Evolutionary conservation across 1,139 yeast species (phyloP).

Genomic region (Zygosaccharomyces sapae): DNA sequence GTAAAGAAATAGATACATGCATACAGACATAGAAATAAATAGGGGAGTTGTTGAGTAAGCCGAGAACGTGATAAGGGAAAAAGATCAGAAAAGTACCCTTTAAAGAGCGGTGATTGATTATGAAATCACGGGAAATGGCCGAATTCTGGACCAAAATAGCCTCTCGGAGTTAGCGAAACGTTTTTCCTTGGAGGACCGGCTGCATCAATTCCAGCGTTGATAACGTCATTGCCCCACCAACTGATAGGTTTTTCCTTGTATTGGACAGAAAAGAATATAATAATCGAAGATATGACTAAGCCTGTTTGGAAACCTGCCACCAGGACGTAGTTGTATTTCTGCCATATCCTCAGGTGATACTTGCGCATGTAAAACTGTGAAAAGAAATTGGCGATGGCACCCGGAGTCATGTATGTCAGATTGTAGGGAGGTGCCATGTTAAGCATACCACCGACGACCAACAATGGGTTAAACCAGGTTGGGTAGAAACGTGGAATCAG

Average conservation of each 20-base stretch:
- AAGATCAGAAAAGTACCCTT: too few species aligned
- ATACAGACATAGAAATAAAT: too few species aligned
- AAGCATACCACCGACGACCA: constrained; percentile 46
- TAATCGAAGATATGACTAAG: constrained; percentile 52
- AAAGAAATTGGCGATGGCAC: constrained; percentile 44
- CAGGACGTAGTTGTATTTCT: constrained; percentile 58
- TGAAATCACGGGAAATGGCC: constrained; percentile 39
- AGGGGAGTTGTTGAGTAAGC: too few species aligned
- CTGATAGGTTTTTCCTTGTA: constrained; percentile 40
- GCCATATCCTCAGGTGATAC: constrained; percentile 56
- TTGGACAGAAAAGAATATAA: constrained; percentile 54
- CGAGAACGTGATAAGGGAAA: too few species aligned
- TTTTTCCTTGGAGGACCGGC: constrained; percentile 26
- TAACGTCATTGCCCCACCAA: constrained; percentile 62
- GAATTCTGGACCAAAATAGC: constrained; percentile 46
- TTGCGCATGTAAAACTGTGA: constrained; percentile 53
- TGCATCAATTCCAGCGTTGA: constrained; percentile 44
- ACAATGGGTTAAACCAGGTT: constrained; percentile 46
- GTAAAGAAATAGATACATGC: too few species aligned
- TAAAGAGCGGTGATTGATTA: neutral
- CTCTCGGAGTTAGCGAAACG: constrained; percentile 38
- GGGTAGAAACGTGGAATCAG: constrained; percentile 36
- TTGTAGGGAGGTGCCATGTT: constrained; percentile 51
- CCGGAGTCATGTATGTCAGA: constrained; percentile 51
- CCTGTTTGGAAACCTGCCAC: constrained; percentile 58